Conservation (phyloP, 495 filamentous ascomycete species). For the Halenospora varia region DNA sequence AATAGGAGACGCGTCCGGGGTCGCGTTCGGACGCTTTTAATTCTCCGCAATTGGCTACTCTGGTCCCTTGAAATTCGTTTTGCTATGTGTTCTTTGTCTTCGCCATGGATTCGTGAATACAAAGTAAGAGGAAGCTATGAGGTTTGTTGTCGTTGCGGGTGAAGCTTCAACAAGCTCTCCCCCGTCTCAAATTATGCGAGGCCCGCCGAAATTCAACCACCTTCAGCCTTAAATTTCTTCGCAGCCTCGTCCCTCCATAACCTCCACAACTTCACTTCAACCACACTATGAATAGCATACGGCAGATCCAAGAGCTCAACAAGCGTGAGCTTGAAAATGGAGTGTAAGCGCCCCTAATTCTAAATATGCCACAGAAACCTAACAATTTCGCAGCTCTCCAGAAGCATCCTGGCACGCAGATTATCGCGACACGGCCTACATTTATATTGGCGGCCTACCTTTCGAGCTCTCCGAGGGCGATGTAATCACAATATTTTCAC, state of each 20-base stretch:
- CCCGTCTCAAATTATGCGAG: conserved; percentile 5
- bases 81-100: background rate
- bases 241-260: conserved; percentile 8
- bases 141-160: too few relatives aligned
- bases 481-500: conserved; percentile 93
- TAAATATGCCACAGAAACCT: conserved; percentile 7
- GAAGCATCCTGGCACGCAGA: conserved; percentile 96
- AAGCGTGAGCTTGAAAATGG: conserved; percentile 90
- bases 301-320: conserved; percentile 87
- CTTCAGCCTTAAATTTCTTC: background rate
- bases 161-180: too few relatives aligned
- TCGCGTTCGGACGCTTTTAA: background rate
- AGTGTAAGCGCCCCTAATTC: conserved; percentile 45
- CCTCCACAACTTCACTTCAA: conserved; percentile 1
- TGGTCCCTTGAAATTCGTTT: background rate
- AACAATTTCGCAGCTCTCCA: conserved; percentile 48
- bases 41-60: background rate
- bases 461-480: conserved; percentile 95
- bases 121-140: too few relatives aligned
- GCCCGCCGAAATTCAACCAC: background rate
- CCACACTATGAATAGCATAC: conserved; percentile 80
- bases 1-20: conserved; percentile 2
- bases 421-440: conserved; percentile 93
- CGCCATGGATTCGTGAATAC: conserved; percentile 8
- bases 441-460: conserved; percentile 93